Base-by-base conservation (phyloP, 2,329 filamentous ascomycete genomes). In the Talaromyces sp. region DNA sequence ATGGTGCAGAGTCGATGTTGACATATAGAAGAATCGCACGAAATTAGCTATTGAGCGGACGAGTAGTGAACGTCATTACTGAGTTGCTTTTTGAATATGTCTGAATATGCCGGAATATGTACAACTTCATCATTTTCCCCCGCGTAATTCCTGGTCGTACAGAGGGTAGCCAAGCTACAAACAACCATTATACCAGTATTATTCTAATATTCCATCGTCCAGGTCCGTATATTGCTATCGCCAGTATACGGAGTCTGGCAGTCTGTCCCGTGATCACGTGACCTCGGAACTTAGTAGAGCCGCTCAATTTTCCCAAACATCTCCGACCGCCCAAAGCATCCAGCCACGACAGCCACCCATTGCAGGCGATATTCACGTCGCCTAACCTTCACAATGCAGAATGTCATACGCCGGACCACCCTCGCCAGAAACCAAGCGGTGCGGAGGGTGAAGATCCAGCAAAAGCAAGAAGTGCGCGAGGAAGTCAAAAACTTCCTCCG, bases 391-490 rank as follows among this genome's bases (percentile, higher is more conserved):
- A 60, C 66, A 65, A 92, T 91, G 89, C 86, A 91, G 78, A 90
- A 88, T 76, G 81, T 91, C 65, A 80, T 88, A 65, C 85, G 85
- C 69, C 86, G 88, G 68, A 86, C 88, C 60, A 79, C 83, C 61
- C 81, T 88, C 73, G 88, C 88, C 67, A 82, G 89, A 77, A 86
- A 85, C 74, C 86, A 89, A 77, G 85, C 82, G 60, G 69, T 75
- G 31, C 72, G 74, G 42, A 81, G 77, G 62, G 70, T 74, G 40
- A 77, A 80, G 64, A 77, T 82, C 64, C 75, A 80, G 62, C 65
- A 77, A 56, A 72, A 69, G 65, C 74, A 76, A 61, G 74, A 76
- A 61, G 73, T 77, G 70, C 74, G 76, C 64, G 73, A 69, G 30
- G 69, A 76, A 40, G 67, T 70, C 65, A 75, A 67, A 62, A 72